These are phyloP conservation scores for Lactarius psammicola DNA, from an alignment of 768 basidiomycete genomes.

Conservation along the genomic window DNA sequence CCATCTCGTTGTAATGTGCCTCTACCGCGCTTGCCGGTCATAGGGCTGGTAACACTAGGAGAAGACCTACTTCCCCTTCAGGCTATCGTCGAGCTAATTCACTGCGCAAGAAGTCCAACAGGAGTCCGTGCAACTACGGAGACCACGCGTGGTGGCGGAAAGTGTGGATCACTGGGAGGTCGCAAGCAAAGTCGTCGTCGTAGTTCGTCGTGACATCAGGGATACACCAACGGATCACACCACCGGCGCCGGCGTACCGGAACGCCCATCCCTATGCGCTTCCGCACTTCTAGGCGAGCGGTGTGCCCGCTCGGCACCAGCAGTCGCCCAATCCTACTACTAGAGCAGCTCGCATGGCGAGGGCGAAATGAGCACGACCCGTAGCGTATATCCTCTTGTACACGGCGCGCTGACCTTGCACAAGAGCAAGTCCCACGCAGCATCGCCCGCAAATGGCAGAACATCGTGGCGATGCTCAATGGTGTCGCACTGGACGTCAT, in stretches of 20 bases:
- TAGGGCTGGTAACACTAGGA: too few relatives aligned
- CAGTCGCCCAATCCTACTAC: too few relatives aligned
- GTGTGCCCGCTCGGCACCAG: too few relatives aligned
- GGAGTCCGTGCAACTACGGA: neutral
- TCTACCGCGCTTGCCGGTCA: too few relatives aligned
- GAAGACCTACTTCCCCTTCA: neutral
- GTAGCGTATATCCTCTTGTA: neutral
- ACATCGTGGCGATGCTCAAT: slow-evolving; percentile 11
- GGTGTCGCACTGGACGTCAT: neutral
- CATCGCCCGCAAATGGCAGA: slow-evolving; percentile 20
- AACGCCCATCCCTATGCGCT: neutral
- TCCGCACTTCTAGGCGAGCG: neutral
- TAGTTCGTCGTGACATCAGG: slow-evolving; percentile 19
- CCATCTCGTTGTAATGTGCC: too few relatives aligned
- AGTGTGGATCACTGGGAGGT: neutral
- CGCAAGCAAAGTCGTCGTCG: slow-evolving; percentile 2
- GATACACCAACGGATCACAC: slow-evolving; percentile 10
- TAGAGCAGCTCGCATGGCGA: slow-evolving; percentile 4
- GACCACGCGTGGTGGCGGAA: neutral
- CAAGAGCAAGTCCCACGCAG: neutral
- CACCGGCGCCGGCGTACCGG: neutral
- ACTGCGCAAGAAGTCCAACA: neutral
- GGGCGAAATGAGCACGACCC: slow-evolving; percentile 2
- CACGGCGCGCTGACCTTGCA: neutral
- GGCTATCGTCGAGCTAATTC: neutral